Evolutionary conservation across 495 filamentous ascomycete species (phyloP).

Genomic region (Podospora tetraspora): DNA sequence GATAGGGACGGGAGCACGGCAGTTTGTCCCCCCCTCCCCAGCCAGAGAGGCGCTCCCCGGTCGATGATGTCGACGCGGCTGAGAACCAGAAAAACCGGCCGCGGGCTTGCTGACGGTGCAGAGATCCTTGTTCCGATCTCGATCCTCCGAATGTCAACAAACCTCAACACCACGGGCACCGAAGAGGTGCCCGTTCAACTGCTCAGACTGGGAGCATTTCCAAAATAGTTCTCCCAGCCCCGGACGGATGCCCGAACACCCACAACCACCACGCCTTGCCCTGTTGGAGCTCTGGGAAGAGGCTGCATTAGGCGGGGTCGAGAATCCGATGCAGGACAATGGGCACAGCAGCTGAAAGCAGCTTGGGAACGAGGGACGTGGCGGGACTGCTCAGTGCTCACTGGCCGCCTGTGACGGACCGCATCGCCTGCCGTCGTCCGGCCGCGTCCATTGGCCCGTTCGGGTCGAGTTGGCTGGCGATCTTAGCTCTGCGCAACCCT

Average conservation of each 20-base stretch:
- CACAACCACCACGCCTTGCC: background rate
- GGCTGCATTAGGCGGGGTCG: background rate
- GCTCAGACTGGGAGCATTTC: background rate
- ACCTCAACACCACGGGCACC: background rate
- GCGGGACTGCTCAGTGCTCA: background rate
- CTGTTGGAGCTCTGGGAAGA: background rate
- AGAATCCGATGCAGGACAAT: background rate
- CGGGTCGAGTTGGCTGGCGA: constrained; percentile 4
- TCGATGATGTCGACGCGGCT: background rate
- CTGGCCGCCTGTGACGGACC: constrained; percentile 10
- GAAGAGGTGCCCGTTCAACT: background rate
- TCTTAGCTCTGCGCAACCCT: constrained; percentile 2
- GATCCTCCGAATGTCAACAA: background rate
- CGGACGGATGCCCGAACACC: background rate
- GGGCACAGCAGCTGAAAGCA: background rate
- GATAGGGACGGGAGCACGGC: background rate
- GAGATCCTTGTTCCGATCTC: background rate
- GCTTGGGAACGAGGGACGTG: constrained; percentile 1
- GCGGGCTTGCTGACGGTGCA: background rate
- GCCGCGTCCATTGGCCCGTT: constrained; percentile 1
- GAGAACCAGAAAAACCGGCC: background rate
- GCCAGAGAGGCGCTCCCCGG: background rate
- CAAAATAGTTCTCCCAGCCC: background rate
- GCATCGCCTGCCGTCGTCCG: background rate
- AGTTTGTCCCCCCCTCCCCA: background rate